These are phyloP conservation scores for Aspergillus sergii DNA, from an alignment of 2,329 filamentous ascomycete species.

Conservation along the genomic window DNA sequence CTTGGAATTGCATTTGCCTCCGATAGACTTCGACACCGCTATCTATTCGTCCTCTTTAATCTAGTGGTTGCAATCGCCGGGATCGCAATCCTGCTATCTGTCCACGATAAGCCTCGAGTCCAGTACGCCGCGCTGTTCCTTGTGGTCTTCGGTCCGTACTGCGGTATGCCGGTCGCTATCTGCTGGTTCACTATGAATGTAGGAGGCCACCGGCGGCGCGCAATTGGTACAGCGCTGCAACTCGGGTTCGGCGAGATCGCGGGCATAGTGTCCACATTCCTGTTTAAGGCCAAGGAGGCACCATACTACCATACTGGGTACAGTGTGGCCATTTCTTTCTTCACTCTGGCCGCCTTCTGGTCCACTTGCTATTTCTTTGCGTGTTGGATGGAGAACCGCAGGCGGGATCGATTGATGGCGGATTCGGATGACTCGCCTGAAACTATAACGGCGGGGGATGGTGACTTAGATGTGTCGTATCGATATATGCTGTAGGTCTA, in stretches of 20 bases:
- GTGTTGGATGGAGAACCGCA: background rate
- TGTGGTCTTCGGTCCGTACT: constrained; percentile 75
- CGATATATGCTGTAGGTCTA: background rate
- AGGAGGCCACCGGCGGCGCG: constrained; percentile 69
- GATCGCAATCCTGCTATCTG: constrained; percentile 71
- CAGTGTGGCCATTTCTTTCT: background rate
- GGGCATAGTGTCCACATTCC: background rate
- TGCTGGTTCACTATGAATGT: constrained; percentile 85
- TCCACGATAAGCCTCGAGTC: constrained; percentile 65
- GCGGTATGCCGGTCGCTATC: constrained; percentile 80
- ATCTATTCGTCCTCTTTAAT: constrained; percentile 68
- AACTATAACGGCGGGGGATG: background rate
- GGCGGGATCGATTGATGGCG: background rate
- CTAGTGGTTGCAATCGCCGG: constrained; percentile 71
- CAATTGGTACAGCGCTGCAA: constrained; percentile 74
- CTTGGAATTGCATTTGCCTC: constrained; percentile 73
- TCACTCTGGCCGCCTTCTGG: background rate
- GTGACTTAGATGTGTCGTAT: background rate
- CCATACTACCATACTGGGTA: background rate
- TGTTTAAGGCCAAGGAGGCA: background rate
- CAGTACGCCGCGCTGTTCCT: constrained; percentile 83
- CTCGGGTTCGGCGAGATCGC: constrained; percentile 63
- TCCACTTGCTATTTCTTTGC: background rate
- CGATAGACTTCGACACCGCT: constrained; percentile 74
- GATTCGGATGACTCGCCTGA: background rate